These are phyloP conservation scores for Oxyria digyna DNA, from an alignment of 148 eudicot species.

Conservation along the genomic window DNA sequence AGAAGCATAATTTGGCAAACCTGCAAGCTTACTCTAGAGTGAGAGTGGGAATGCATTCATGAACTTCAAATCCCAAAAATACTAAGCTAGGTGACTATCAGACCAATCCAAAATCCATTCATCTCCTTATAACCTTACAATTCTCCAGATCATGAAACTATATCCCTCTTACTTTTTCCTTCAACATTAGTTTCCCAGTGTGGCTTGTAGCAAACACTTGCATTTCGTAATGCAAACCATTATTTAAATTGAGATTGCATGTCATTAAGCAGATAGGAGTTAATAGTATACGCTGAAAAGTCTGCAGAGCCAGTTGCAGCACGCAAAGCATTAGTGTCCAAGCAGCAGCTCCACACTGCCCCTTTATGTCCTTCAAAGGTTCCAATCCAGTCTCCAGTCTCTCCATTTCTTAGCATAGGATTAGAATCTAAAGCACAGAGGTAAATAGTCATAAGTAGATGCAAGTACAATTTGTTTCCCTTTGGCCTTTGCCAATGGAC, in stretches of 20 bases:
- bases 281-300: slow-evolving; percentile 69
- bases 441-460: neutral
- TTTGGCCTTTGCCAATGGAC: neutral
- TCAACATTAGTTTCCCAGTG: too few relatives aligned
- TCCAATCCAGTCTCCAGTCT: slow-evolving; percentile 94
- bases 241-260: neutral
- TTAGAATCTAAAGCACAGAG: slow-evolving; percentile 41
- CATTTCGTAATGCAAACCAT: neutral
- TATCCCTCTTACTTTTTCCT: neutral
- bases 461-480: neutral
- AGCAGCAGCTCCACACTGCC: slow-evolving; percentile 92
- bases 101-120: neutral
- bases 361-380: slow-evolving; percentile 93
- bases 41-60: neutral
- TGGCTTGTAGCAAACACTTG: neutral
- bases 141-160: neutral
- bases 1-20: neutral
- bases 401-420: slow-evolving; percentile 92
- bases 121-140: neutral
- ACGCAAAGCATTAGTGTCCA: slow-evolving; percentile 64
- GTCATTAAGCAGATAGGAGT: neutral
- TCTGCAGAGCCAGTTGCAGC: slow-evolving; percentile 93
- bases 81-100: neutral
- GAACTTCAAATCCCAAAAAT: neutral
- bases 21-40: neutral